phyloP scores from a whole-genome alignment of 139 green algal species.

The Auxenochlorella pyrenoidosa region DNA sequence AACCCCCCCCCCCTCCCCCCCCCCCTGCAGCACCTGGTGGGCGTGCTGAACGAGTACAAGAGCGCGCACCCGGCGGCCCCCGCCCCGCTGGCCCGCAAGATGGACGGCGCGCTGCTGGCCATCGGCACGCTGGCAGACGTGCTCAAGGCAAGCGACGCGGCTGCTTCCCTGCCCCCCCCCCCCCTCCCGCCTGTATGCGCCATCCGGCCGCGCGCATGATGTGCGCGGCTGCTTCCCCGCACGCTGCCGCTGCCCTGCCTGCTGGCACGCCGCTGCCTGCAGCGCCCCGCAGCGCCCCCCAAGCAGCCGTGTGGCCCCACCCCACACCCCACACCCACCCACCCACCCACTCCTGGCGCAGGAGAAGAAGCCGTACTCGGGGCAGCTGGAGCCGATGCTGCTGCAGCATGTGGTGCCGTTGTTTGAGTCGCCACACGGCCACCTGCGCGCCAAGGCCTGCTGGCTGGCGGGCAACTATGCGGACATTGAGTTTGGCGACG shows the following conservation, averaged over 20 bases:
- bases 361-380: constrained; percentile 81
- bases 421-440: constrained; percentile 69
- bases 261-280: too few species aligned
- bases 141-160: constrained; percentile 65
- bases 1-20: not conserved
- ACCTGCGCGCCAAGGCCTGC: constrained; percentile 92
- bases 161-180: too few species aligned
- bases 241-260: too few species aligned
- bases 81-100: constrained; percentile 64
- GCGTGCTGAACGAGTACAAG: constrained; percentile 54
- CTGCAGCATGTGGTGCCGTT: constrained; percentile 78
- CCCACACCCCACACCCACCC: not conserved
- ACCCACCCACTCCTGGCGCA: not conserved
- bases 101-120: constrained; percentile 93
- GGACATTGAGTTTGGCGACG: constrained; percentile 82
- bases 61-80: constrained; percentile 34
- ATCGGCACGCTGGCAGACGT: constrained; percentile 83
- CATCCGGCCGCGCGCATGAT: too few species aligned
- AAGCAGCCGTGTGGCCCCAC: not conserved
- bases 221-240: too few species aligned
- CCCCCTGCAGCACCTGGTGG: constrained; percentile 41
- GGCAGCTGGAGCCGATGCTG: constrained; percentile 89
- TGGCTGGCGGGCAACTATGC: constrained; percentile 89
- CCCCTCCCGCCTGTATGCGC: too few species aligned
- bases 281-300: too few species aligned